These are phyloP conservation scores for Eutrema salsugineum DNA, from an alignment of 441 rosid species.

Conservation along the genomic window DNA sequence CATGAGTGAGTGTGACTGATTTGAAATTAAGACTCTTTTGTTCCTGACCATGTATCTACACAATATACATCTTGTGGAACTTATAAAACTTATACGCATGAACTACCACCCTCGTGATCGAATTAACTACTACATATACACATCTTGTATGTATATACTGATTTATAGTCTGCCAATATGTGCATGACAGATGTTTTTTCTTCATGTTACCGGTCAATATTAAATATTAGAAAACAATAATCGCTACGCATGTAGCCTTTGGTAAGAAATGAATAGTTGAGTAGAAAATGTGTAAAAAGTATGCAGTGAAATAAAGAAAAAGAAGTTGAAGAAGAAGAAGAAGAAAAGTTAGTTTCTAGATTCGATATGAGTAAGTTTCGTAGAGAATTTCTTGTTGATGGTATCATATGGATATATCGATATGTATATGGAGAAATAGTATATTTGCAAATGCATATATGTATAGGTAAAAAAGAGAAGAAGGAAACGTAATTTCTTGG, in stretches of 20 bases:
- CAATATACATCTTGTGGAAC: background rate
- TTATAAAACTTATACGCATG: slow-evolving; percentile 17
- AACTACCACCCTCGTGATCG: slow-evolving; percentile 16
- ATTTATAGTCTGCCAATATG: background rate
- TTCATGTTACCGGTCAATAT: background rate
- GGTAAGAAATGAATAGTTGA: background rate
- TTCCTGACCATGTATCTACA: slow-evolving; percentile 16
- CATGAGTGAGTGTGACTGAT: slow-evolving; percentile 23
- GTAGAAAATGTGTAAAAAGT: background rate
- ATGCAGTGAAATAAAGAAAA: background rate
- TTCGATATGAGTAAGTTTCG: background rate
- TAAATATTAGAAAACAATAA: background rate
- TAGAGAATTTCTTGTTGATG: background rate
- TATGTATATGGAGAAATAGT: background rate
- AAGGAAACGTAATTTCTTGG: background rate
- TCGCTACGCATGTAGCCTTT: background rate
- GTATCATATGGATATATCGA: background rate
- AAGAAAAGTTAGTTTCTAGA: background rate
- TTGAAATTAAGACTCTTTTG: slow-evolving; percentile 17
- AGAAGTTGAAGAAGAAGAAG: background rate
- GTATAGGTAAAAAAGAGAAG: background rate
- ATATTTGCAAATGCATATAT: background rate
- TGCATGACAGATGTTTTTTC: background rate
- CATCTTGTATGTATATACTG: background rate
- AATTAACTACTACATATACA: background rate